A percentile compares a stretch with the other conserved stretches of the same genome.
Evolutionary conservation across 2,329 filamentous ascomycete genomes (phyloP).

Genomic region (Chalara sp.): DNA sequence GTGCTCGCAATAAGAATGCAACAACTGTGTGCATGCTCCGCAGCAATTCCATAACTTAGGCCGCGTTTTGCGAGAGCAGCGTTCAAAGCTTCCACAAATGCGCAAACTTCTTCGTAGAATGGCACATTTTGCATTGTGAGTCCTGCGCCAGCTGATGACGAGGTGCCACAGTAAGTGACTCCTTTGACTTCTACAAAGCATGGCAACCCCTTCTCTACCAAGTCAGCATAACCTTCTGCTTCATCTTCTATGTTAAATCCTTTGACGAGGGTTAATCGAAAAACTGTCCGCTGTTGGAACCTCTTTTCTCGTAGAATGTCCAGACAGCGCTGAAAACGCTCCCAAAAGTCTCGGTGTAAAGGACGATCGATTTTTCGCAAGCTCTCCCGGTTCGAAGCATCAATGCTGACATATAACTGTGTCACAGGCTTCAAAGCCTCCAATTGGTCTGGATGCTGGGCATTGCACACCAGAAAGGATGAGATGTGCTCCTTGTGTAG

Average conservation of each 20-base stretch:
- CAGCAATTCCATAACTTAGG: conserved; percentile 81
- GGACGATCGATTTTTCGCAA: conserved; percentile 85
- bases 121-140: conserved; percentile 97
- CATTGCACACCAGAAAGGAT: conserved; percentile 94
- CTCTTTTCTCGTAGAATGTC: conserved; percentile 82
- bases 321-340: conserved; percentile 84
- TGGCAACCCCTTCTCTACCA: conserved; percentile 79
- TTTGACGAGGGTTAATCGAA: conserved; percentile 91
- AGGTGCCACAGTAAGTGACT: conserved; percentile 93
- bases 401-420: conserved; percentile 93
- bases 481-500: conserved; percentile 83
- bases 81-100: conserved; percentile 74
- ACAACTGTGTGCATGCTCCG: conserved; percentile 92
- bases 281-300: conserved; percentile 84
- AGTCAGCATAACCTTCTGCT: conserved; percentile 79
- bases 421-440: conserved; percentile 78
- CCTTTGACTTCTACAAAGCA: conserved; percentile 96
- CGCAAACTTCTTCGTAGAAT: conserved; percentile 84
- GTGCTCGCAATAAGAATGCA: conserved; percentile 82
- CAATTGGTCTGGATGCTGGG: conserved; percentile 89
- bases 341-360: conserved; percentile 94
- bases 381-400: conserved; percentile 84
- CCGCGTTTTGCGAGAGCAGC: conserved; percentile 61
- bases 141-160: conserved; percentile 74
- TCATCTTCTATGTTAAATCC: conserved; percentile 97